Percentiles rank a stretch among this genome's conserved stretches.
Evolutionary conservation across 2,329 filamentous ascomycete genomes (phyloP).

Genomic region (Aureobasidium sp.): DNA sequence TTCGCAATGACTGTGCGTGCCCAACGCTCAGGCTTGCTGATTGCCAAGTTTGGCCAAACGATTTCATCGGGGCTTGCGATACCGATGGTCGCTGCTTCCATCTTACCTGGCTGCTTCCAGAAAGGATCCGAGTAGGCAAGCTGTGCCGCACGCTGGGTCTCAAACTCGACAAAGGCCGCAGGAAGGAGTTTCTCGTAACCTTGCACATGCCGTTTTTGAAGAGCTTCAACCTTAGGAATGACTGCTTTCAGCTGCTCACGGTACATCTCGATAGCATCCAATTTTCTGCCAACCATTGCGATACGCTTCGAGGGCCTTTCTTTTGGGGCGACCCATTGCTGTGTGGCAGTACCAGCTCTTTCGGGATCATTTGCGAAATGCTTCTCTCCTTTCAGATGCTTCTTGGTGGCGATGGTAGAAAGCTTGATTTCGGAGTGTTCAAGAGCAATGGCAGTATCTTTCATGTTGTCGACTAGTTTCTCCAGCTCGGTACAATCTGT

Average conservation of each 20-base stretch:
- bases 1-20: constrained; percentile 30
- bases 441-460: constrained; percentile 38
- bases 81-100: constrained; percentile 35
- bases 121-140: constrained; percentile 58
- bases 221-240: constrained; percentile 58
- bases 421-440: constrained; percentile 39
- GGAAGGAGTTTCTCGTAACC: constrained; percentile 59
- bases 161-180: constrained; percentile 84
- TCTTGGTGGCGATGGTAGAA: constrained; percentile 28
- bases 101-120: constrained; percentile 24
- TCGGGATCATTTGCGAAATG: constrained; percentile 18
- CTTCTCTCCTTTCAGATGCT: constrained; percentile 23
- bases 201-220: constrained; percentile 57
- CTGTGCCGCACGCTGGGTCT: constrained; percentile 72
- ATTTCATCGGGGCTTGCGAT: constrained; percentile 35
- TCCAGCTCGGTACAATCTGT: constrained; percentile 39
- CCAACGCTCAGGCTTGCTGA: constrained; percentile 32
- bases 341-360: constrained; percentile 47
- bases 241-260: constrained; percentile 67
- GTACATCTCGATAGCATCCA: constrained; percentile 86
- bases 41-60: constrained; percentile 36
- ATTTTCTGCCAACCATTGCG: constrained; percentile 67
- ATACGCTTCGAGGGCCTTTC: constrained; percentile 54
- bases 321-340: constrained; percentile 56
- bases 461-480: constrained; percentile 37